phyloP scores from a whole-genome alignment of 2,329 filamentous ascomycete species.

The Didymella pomorum region DNA sequence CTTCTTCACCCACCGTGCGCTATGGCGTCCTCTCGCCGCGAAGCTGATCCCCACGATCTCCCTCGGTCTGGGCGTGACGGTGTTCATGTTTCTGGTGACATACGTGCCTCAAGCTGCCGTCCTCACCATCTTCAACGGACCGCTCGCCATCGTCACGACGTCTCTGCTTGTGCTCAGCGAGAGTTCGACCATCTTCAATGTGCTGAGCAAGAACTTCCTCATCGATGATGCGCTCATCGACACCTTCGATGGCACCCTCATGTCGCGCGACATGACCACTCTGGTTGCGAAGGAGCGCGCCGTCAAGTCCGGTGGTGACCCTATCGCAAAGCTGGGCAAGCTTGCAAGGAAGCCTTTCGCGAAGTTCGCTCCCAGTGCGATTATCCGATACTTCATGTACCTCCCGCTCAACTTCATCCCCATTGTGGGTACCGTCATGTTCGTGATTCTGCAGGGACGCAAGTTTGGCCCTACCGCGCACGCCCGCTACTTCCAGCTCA shows the following conservation, averaged over 20 bases:
- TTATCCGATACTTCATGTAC: slow-evolving; percentile 84
- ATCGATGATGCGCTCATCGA: slow-evolving; percentile 85
- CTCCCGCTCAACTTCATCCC: slow-evolving; percentile 93
- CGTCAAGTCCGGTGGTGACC: slow-evolving; percentile 65
- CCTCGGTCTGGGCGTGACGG: slow-evolving; percentile 75
- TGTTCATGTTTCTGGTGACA: slow-evolving; percentile 85
- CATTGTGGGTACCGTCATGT: slow-evolving; percentile 82
- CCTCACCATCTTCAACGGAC: slow-evolving; percentile 84
- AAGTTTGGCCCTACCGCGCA: slow-evolving; percentile 63
- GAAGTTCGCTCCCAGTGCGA: slow-evolving; percentile 62
- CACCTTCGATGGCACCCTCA: slow-evolving; percentile 80
- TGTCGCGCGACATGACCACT: slow-evolving; percentile 62
- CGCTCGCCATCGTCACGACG: slow-evolving; percentile 77
- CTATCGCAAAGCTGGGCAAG: slow-evolving; percentile 65
- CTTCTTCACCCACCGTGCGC: slow-evolving; percentile 63
- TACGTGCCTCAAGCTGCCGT: slow-evolving; percentile 86
- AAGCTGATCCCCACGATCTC: slow-evolving; percentile 69
- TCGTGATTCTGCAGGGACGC: slow-evolving; percentile 74
- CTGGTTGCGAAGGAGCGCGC: slow-evolving; percentile 80
- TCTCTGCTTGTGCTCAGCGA: slow-evolving; percentile 68
- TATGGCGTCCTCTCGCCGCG: slow-evolving; percentile 67
- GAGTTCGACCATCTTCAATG: slow-evolving; percentile 58
- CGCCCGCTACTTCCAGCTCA: slow-evolving; percentile 86
- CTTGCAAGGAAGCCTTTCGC: slow-evolving; percentile 63
- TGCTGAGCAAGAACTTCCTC: slow-evolving; percentile 73